A percentile compares a stretch with the other conserved stretches of the same genome.
Evolutionary conservation across 1,139 yeast genomes (phyloP).

Genomic region (Geotrichum carabidarum): DNA sequence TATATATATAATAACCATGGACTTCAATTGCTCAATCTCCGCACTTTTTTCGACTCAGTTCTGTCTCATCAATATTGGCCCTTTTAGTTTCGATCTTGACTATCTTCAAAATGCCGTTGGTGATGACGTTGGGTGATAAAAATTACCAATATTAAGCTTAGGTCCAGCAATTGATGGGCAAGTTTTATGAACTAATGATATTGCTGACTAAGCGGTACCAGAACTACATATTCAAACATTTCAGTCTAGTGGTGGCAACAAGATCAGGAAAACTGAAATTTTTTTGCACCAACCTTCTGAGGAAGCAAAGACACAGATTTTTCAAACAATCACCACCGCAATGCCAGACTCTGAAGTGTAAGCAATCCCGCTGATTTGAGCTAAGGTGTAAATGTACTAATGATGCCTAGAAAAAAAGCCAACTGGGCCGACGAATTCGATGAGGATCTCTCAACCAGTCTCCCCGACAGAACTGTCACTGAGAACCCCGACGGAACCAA

Average conservation of each 20-base stretch:
- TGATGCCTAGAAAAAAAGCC: constrained; percentile 16
- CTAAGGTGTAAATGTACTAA: background rate
- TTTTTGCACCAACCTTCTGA: constrained; percentile 6
- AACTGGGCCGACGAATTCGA: constrained; percentile 32
- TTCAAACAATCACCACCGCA: constrained; percentile 2
- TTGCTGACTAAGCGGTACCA: background rate
- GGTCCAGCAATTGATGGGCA: too few relatives aligned
- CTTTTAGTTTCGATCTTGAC: too few relatives aligned
- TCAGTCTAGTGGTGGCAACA: constrained; percentile 3
- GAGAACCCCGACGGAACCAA: constrained; percentile 84
- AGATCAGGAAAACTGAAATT: constrained; percentile 6
- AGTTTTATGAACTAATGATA: too few relatives aligned
- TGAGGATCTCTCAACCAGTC: constrained; percentile 26
- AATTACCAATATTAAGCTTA: too few relatives aligned
- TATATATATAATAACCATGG: too few relatives aligned
- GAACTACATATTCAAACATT: background rate
- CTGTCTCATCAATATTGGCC: too few relatives aligned
- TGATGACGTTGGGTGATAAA: too few relatives aligned
- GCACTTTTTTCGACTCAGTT: too few relatives aligned
- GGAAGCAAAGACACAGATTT: background rate
- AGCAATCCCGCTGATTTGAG: background rate
- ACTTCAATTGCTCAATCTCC: too few relatives aligned
- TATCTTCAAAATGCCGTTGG: too few relatives aligned
- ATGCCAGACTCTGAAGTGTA: constrained; percentile 19
- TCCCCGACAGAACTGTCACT: constrained; percentile 54